A percentile compares a stretch with the other conserved stretches of the same genome.
phyloP scores from a whole-genome alignment of 176 grass and related monocot species.

The Poa annua region DNA sequence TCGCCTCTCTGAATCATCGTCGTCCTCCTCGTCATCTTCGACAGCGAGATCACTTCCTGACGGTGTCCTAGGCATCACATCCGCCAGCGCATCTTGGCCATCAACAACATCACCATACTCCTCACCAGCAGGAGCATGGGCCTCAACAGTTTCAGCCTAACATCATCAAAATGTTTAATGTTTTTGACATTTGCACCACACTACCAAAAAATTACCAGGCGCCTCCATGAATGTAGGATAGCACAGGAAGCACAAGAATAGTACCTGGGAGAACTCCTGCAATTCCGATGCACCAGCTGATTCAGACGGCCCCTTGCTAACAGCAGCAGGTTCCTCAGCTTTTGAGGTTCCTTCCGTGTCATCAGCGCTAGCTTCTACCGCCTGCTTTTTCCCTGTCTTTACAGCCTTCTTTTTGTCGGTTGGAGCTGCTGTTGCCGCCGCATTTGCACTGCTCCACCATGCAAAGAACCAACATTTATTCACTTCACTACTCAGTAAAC shows the following conservation, averaged over 20 bases:
- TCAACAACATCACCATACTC: constrained; percentile 38
- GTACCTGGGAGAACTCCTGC: constrained; percentile 64
- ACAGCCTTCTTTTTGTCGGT: constrained; percentile 50
- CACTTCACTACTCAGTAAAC: constrained; percentile 20
- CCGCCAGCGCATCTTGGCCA: constrained; percentile 7
- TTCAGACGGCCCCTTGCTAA: constrained; percentile 41
- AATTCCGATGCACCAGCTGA: constrained; percentile 53
- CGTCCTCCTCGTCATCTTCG: constrained; percentile 58
- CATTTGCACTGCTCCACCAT: constrained; percentile 48
- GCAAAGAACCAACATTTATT: constrained; percentile 32
- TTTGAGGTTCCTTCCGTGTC: constrained; percentile 79
- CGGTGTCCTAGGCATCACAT: constrained; percentile 62
- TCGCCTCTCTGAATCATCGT: constrained; percentile 52
- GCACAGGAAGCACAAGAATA: constrained; percentile 5
- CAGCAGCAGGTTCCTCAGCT: constrained; percentile 40
- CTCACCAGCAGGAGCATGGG: constrained; percentile 36
- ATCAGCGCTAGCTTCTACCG: constrained; percentile 34
- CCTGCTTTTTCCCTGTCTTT: constrained; percentile 50
- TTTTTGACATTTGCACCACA: not conserved
- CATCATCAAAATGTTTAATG: not conserved
- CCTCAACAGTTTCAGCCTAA: constrained; percentile 53
- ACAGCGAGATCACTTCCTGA: constrained; percentile 45
- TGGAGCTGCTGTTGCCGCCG: not conserved
- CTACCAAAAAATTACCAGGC: not conserved
- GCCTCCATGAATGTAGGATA: not conserved